A percentile compares a stretch with the other conserved stretches of the same genome.
Conservation (phyloP, 2,329 filamentous ascomycete species). For the Elsinoe perseae region DNA sequence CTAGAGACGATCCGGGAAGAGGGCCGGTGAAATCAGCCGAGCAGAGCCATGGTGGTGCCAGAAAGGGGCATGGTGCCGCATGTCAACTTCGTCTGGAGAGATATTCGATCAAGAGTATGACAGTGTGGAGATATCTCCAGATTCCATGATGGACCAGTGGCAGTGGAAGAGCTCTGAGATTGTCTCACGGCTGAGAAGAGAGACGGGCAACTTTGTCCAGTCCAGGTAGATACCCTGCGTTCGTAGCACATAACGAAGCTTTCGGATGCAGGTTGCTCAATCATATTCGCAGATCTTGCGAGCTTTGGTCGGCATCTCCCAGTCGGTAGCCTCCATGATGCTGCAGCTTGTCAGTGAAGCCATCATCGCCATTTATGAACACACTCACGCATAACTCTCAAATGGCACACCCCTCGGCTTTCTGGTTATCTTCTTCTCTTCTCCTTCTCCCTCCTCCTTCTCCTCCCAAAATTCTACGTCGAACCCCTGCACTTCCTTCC, state of each 20-base stretch:
- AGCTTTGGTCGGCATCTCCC: not conserved
- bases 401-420: constrained; percentile 11
- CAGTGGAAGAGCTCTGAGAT: no score
- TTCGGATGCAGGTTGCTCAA: not conserved
- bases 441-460: not conserved
- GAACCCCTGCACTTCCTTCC: constrained; percentile 24
- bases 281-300: constrained; percentile 12
- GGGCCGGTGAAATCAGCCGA: not conserved
- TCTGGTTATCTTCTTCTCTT: not conserved
- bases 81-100: no score
- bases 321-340: constrained; percentile 2
- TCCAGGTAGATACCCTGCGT: no score
- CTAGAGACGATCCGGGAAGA: not conserved
- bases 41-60: no score
- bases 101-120: no score
- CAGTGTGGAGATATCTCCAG: no score
- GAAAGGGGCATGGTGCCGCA: no score
- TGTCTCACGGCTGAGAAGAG: no score
- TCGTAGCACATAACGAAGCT: no score
- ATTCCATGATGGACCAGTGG: no score
- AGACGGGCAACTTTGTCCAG: no score
- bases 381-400: constrained; percentile 9
- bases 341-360: not conserved
- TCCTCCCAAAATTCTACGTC: constrained; percentile 10
- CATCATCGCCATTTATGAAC: no score